phyloP scores from a whole-genome alignment of 306 rosid species.

The Parietaria judaica region DNA sequence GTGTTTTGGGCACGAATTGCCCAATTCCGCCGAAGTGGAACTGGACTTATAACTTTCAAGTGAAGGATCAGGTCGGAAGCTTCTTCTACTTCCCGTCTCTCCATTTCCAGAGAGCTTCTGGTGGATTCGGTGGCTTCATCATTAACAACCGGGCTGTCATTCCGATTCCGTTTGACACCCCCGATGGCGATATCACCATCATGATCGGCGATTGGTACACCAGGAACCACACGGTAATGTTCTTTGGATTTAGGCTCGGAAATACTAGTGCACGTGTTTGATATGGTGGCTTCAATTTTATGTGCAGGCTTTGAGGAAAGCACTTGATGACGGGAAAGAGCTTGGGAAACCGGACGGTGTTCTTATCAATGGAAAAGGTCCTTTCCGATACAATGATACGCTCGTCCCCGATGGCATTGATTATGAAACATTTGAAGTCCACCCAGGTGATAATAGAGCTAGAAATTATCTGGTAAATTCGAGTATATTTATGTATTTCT shows the following conservation, averaged over 20 bases:
- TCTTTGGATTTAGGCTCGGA: slow-evolving; percentile 4
- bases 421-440: slow-evolving; percentile 58
- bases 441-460: slow-evolving; percentile 46
- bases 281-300: slow-evolving; percentile 16
- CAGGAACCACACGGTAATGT: slow-evolving; percentile 73
- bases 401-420: slow-evolving; percentile 83
- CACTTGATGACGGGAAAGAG: slow-evolving; percentile 76
- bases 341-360: slow-evolving; percentile 97
- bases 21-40: slow-evolving; percentile 99
- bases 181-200: slow-evolving; percentile 60
- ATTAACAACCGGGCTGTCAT: slow-evolving; percentile 54
- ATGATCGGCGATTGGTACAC: slow-evolving; percentile 92
- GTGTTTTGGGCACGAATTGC: slow-evolving; percentile 86
- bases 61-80: slow-evolving; percentile 94
- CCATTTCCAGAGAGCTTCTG: slow-evolving; percentile 84
- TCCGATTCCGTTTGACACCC: slow-evolving; percentile 76
- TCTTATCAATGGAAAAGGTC: slow-evolving; percentile 97
- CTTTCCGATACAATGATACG: slow-evolving; percentile 70
- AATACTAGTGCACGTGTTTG: slow-evolving; percentile 5
- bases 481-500: too few species aligned
- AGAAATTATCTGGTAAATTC: neutral
- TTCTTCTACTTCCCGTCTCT: slow-evolving; percentile 92
- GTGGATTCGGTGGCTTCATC: slow-evolving; percentile 82
- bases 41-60: slow-evolving; percentile 94
- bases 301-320: slow-evolving; percentile 75